Percentiles rank a stretch among this genome's conserved stretches.
phyloP scores from a whole-genome alignment of 495 filamentous ascomycete species.

The Penicillium soppii region DNA sequence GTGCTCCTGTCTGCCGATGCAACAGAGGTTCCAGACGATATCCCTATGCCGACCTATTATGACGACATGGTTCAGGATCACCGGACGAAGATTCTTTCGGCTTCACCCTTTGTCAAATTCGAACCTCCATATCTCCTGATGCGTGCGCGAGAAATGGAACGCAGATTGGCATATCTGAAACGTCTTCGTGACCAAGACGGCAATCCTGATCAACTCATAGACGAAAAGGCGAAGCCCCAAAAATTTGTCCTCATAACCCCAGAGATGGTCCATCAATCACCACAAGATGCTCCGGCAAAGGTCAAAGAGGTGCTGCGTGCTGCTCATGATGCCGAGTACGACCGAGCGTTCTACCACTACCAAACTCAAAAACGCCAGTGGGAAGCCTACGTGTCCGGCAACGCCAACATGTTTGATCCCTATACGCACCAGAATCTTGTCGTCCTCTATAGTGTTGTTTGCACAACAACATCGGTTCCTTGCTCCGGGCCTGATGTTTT shows the following conservation, averaged over 20 bases:
- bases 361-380: slow-evolving; percentile 92
- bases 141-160: slow-evolving; percentile 86
- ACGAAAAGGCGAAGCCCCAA: slow-evolving; percentile 61
- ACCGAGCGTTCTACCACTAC: slow-evolving; percentile 91
- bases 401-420: slow-evolving; percentile 85
- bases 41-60: slow-evolving; percentile 89
- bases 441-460: slow-evolving; percentile 91
- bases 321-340: slow-evolving; percentile 93
- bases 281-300: slow-evolving; percentile 73
- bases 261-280: slow-evolving; percentile 85
- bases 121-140: slow-evolving; percentile 90
- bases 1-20: slow-evolving; percentile 36
- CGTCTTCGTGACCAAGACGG: slow-evolving; percentile 76
- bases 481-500: slow-evolving; percentile 87
- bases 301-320: slow-evolving; percentile 92
- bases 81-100: slow-evolving; percentile 88
- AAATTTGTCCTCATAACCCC: slow-evolving; percentile 89
- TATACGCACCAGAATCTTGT: slow-evolving; percentile 93
- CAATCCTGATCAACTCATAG: slow-evolving; percentile 47
- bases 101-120: slow-evolving; percentile 95
- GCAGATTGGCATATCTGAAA: slow-evolving; percentile 75
- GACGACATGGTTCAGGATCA: slow-evolving; percentile 92
- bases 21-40: slow-evolving; percentile 71
- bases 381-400: slow-evolving; percentile 87
- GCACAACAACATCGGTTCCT: slow-evolving; percentile 84